Conservation (phyloP, 177 flowering plant species). For the Vitis hybrid region DNA sequence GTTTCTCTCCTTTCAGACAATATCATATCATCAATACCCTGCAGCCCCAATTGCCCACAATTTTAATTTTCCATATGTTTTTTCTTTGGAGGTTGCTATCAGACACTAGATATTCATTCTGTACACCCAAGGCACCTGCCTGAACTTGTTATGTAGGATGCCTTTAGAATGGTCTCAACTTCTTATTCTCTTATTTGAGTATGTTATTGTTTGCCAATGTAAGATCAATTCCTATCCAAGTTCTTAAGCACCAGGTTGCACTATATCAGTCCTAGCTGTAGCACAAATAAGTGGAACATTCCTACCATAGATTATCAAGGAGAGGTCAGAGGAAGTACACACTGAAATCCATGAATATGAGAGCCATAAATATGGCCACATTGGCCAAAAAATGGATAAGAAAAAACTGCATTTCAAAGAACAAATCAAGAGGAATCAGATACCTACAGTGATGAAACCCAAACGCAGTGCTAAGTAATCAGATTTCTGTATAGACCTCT, state of each 20-base stretch:
- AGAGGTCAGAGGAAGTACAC: not conserved
- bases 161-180: not conserved
- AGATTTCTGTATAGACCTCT: slow-evolving; percentile 64
- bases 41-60: too few species aligned
- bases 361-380: not conserved
- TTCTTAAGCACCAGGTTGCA: not conserved
- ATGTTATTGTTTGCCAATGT: not conserved
- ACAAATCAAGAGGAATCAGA: slow-evolving; percentile 13
- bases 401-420: not conserved
- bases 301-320: not conserved
- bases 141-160: not conserved
- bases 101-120: not conserved
- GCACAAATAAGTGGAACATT: not conserved
- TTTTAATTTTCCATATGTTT: not conserved
- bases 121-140: not conserved
- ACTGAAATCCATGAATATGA: not conserved
- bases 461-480: slow-evolving; percentile 82
- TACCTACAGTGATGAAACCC: slow-evolving; percentile 88
- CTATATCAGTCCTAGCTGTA: not conserved
- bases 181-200: not conserved
- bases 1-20: too few species aligned
- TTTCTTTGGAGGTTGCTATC: not conserved
- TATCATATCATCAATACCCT: too few species aligned
- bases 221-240: not conserved
- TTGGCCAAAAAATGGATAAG: not conserved